Evolutionary conservation across 73 alveolate genomes (phyloP), one percentile per base, ranked within the genome.

Genomic region (Tetrahymena malaccensis): DNA sequence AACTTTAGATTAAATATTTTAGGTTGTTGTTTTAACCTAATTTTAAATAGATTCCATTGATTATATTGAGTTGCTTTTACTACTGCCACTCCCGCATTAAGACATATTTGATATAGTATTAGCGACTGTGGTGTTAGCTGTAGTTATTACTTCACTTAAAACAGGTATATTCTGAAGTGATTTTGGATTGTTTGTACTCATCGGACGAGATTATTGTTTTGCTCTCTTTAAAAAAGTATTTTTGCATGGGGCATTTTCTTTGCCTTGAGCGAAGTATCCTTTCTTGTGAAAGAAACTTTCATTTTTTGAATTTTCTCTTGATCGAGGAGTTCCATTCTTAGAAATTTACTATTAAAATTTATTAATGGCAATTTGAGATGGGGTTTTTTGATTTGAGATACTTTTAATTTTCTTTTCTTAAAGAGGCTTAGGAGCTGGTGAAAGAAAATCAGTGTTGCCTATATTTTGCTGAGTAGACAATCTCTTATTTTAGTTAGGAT

Each of bases 1-100:
- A 85, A 85, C 43, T 93, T 70, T 94, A 35, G 57, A 43, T 94
- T 94, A n/a, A 94, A 43, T 43, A 43, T 83, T 43, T 94, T 85
- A 85, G 35, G 35, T 85, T 22, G 33, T 31, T 70, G 15, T 13
- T 94, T 94, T 43, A 43, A 43, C 12, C 85, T 94, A 27, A 89
- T 43, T 17, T 94, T 34, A 33, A 56, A 94, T 83, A 55, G 94
- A 43, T 35, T 85, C 83, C 19, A 94, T 85, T 35, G 56, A 94
- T 84, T 94, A 10, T 27, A 38, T 15, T 85, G 83, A 43, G 93
- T 43, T 85, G 43, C 85, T 70, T 94, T 85, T 70, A 34, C 93
- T 43, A 85, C 95, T 22, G 55, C 50, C 55, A 34, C 93, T 31
- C 31, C 93, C 94, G 22, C 50, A 85, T 58, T 83, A 38, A 43